Percentiles rank a stretch among this genome's conserved stretches.
Conservation (phyloP, 2,329 filamentous ascomycete species). For the Elsinoe australis region DNA sequence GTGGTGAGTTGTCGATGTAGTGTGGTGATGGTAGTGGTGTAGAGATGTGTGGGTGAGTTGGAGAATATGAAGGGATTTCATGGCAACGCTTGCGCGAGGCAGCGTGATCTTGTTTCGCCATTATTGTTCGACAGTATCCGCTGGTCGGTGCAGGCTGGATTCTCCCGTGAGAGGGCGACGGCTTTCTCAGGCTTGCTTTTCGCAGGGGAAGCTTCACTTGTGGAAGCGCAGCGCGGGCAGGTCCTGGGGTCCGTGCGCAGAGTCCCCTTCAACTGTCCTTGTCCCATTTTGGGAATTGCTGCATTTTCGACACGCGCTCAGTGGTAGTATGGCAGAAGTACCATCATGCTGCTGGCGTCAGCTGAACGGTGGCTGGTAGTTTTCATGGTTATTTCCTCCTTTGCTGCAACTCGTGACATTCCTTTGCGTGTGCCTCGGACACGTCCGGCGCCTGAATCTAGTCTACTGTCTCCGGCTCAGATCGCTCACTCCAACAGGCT, state of each 20-base stretch:
- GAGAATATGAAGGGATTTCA: constrained; percentile 10
- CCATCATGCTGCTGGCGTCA: no score
- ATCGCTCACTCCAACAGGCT: constrained; percentile 6
- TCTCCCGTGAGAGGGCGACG: neutral
- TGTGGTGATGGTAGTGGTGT: constrained; percentile 1
- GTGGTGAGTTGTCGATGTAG: constrained; percentile 2
- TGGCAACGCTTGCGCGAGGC: constrained; percentile 5
- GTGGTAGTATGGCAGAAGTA: no score
- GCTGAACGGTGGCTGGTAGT: no score
- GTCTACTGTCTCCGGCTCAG: neutral
- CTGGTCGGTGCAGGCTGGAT: constrained; percentile 1
- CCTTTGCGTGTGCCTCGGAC: neutral
- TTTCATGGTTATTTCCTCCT: neutral
- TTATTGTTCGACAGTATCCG: constrained; percentile 7
- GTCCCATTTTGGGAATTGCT: no score
- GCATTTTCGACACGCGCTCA: no score
- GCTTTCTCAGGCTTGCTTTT: neutral
- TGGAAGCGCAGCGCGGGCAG: no score
- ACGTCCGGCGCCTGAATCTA: constrained; percentile 9
- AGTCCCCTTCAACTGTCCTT: neutral
- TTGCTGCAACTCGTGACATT: neutral
- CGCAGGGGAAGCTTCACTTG: no score
- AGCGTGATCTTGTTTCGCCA: constrained; percentile 8
- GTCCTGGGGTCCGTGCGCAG: no score
- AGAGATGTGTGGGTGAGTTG: constrained; percentile 3